Conservation (phyloP, 2,329 filamentous ascomycete species). For the Diaporthe vaccinii region DNA sequence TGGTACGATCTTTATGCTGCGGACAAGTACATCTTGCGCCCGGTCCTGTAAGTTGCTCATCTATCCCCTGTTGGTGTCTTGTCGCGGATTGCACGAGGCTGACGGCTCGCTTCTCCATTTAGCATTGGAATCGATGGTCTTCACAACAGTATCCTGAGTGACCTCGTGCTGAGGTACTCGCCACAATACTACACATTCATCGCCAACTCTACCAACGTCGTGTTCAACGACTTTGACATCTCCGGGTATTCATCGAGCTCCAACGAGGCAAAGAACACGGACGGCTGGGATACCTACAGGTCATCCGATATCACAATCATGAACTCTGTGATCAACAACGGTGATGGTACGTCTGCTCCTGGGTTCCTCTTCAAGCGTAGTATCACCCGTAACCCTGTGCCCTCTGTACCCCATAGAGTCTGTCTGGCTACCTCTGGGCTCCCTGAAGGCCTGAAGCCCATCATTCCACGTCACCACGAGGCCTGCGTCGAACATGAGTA, state of each 20-base stretch:
- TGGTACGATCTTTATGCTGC: conserved; percentile 75
- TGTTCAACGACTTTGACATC: conserved; percentile 74
- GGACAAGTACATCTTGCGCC: conserved; percentile 69
- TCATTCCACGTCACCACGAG: not conserved
- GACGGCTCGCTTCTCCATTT: not conserved
- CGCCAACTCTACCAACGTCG: conserved; percentile 71
- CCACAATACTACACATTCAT: conserved; percentile 72
- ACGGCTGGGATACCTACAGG: conserved; percentile 74
- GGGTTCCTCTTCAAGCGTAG: not conserved
- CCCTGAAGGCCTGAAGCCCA: not conserved
- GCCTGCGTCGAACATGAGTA: not conserved
- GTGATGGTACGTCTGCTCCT: conserved; percentile 59
- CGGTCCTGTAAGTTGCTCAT: conserved; percentile 58
- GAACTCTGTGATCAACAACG: conserved; percentile 74
- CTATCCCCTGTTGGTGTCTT: not conserved
- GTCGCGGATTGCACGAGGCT: not conserved
- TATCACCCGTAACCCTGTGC: too few species aligned
- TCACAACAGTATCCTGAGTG: conserved; percentile 66
- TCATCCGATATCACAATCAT: conserved; percentile 72
- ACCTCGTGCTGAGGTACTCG: conserved; percentile 70
- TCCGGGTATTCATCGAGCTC: conserved; percentile 64
- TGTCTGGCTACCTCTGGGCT: not conserved
- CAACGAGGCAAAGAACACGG: conserved; percentile 74
- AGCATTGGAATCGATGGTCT: conserved; percentile 70
- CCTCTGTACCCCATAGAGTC: not conserved